Percentiles rank a stretch among this genome's conserved stretches.
These are phyloP conservation scores for Chrysoporthe austroafricana DNA, from an alignment of 2,329 filamentous ascomycete species.

Conservation along the genomic window DNA sequence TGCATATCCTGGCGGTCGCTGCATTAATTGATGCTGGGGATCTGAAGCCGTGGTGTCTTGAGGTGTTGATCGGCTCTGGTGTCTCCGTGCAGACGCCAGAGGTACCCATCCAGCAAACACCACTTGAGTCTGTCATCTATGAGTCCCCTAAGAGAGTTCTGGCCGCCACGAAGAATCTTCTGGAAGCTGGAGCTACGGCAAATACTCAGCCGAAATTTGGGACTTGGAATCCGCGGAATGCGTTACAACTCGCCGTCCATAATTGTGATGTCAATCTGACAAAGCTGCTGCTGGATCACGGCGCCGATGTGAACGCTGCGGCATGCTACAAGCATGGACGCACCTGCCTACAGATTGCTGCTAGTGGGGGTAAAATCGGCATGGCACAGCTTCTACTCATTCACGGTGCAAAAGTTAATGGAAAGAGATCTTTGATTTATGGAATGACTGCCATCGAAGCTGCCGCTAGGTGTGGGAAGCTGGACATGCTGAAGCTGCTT, in stretches of 20 bases:
- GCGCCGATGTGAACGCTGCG: neutral
- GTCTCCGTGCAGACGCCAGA: neutral
- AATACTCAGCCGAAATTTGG: neutral
- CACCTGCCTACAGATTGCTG: conserved; percentile 5
- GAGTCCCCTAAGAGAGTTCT: accelerated
- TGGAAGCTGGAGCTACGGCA: neutral
- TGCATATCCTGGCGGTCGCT: neutral
- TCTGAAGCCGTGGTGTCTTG: neutral
- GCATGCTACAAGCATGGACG: neutral
- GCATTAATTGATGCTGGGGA: accelerated
- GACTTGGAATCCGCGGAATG: too few species aligned
- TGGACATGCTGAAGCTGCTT: conserved; percentile 5
- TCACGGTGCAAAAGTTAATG: conserved; percentile 2
- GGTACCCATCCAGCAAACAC: neutral
- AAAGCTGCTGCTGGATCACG: neutral
- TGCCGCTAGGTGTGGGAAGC: neutral
- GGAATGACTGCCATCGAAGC: conserved; percentile 13
- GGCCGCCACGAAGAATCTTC: neutral
- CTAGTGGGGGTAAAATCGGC: too few species aligned
- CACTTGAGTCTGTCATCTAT: neutral
- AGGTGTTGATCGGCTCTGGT: neutral
- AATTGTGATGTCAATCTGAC: neutral
- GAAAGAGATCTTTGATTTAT: neutral
- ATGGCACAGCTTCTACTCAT: neutral
- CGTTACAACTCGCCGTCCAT: neutral